Conservation (phyloP, 1,284 basidiomycete genomes). For the Xanthoconium separans region DNA sequence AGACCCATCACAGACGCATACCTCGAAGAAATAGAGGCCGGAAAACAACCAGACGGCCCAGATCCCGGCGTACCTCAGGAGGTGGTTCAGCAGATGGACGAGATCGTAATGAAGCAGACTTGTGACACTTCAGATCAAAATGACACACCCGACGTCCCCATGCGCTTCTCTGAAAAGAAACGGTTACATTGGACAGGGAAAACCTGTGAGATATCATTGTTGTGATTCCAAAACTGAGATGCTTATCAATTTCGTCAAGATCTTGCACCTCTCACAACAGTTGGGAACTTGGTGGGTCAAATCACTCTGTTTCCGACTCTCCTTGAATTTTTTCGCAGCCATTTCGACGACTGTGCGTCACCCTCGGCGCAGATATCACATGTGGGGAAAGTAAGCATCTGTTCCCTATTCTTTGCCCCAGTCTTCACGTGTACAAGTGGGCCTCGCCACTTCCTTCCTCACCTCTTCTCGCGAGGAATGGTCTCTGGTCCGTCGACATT, state of each 20-base stretch:
- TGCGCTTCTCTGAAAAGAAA: slow-evolving; percentile 83
- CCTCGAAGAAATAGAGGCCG: slow-evolving; percentile 54
- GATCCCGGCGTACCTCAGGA: slow-evolving; percentile 31
- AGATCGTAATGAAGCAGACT: slow-evolving; percentile 33
- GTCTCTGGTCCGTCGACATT: slow-evolving; percentile 86
- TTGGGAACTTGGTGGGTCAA: slow-evolving; percentile 81
- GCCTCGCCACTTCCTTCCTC: slow-evolving; percentile 80
- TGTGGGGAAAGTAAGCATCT: slow-evolving; percentile 80
- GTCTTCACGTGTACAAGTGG: slow-evolving; percentile 50
- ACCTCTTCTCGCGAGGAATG: slow-evolving; percentile 87
- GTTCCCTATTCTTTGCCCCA: not conserved
- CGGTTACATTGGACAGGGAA: slow-evolving; percentile 85
- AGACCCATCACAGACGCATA: slow-evolving; percentile 70
- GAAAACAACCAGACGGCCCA: slow-evolving; percentile 36
- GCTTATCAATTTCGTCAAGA: slow-evolving; percentile 44
- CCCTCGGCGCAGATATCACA: slow-evolving; percentile 91
- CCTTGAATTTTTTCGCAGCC: slow-evolving; percentile 53
- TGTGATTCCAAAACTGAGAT: not conserved
- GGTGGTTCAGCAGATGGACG: slow-evolving; percentile 26
- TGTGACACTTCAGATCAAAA: slow-evolving; percentile 34
- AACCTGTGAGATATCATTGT: slow-evolving; percentile 58
- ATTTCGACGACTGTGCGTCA: slow-evolving; percentile 86
- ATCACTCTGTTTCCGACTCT: not conserved
- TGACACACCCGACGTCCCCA: slow-evolving; percentile 66
- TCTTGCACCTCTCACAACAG: slow-evolving; percentile 92